Evolutionary conservation across 768 basidiomycete species (phyloP).

Genomic region (Trametes cingulata): DNA sequence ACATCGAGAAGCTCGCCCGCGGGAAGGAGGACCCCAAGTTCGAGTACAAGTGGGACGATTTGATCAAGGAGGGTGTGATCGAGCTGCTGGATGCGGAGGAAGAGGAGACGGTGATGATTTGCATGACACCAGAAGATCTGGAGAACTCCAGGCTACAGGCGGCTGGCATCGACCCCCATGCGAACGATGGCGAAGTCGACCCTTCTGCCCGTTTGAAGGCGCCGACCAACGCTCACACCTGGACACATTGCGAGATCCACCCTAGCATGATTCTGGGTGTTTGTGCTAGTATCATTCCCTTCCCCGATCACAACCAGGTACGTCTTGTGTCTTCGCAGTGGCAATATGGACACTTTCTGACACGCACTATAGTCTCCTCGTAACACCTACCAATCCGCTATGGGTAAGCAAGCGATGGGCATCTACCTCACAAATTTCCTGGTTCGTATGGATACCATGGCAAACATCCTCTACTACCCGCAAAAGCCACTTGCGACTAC

Average conservation of each 20-base stretch:
- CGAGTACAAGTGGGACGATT: slow-evolving; percentile 71
- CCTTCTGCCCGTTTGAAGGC: slow-evolving; percentile 88
- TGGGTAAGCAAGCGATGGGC: slow-evolving; percentile 99
- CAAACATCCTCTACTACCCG: slow-evolving; percentile 98
- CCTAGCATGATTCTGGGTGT: slow-evolving; percentile 99
- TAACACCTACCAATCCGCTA: slow-evolving; percentile 99
- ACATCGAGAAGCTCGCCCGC: slow-evolving; percentile 71
- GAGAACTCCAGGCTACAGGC: slow-evolving; percentile 77
- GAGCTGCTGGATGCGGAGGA: slow-evolving; percentile 98
- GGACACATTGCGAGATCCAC: slow-evolving; percentile 99
- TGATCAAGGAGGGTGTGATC: slow-evolving; percentile 86
- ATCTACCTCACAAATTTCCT: slow-evolving; percentile 98
- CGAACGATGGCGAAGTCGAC: slow-evolving; percentile 75
- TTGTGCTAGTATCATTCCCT: slow-evolving; percentile 98
- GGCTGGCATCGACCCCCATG: slow-evolving; percentile 55
- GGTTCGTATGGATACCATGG: slow-evolving; percentile 99
- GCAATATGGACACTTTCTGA: not conserved
- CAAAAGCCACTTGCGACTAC: slow-evolving; percentile 99
- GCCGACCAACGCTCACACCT: slow-evolving; percentile 81
- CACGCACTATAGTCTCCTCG: slow-evolving; percentile 77
- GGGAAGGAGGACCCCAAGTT: slow-evolving; percentile 59
- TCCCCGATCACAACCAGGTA: slow-evolving; percentile 99
- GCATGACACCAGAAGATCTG: slow-evolving; percentile 96
- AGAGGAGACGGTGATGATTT: slow-evolving; percentile 99
- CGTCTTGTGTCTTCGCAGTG: slow-evolving; percentile 26